Conservation (phyloP, 495 filamentous ascomycete species). For the Aspergillus sclerotiicarbonarius region DNA sequence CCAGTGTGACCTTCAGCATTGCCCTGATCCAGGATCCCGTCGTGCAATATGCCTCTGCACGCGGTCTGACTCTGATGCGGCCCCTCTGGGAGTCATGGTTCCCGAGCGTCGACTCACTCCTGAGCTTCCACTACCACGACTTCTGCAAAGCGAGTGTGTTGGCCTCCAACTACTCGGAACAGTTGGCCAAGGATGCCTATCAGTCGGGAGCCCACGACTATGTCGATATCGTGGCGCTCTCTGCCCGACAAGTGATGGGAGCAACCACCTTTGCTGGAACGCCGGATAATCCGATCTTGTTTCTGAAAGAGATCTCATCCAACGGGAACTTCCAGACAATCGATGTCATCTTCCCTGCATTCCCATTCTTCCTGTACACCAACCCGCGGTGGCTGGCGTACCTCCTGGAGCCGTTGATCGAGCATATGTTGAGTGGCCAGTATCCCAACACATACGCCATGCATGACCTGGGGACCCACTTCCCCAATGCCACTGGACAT, state of each 20-base stretch:
- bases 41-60: constrained; percentile 78
- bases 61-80: constrained; percentile 78
- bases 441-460: constrained; percentile 91
- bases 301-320: constrained; percentile 93
- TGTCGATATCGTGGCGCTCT: constrained; percentile 82
- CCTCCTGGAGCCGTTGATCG: constrained; percentile 82
- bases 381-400: constrained; percentile 91
- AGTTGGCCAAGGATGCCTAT: constrained; percentile 74
- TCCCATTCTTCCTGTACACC: constrained; percentile 93
- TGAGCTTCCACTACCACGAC: constrained; percentile 76
- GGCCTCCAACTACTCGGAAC: constrained; percentile 74
- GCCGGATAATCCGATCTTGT: constrained; percentile 76
- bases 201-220: constrained; percentile 48
- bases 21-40: constrained; percentile 82
- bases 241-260: constrained; percentile 88
- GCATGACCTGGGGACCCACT: constrained; percentile 87
- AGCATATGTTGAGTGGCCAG: constrained; percentile 87
- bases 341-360: constrained; percentile 94
- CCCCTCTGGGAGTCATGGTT: constrained; percentile 86
- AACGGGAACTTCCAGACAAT: constrained; percentile 95
- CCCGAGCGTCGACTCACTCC: constrained; percentile 55
- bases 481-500: constrained; percentile 92
- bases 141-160: constrained; percentile 59
- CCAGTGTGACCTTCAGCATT: constrained; percentile 76
- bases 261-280: constrained; percentile 88